phyloP scores from a whole-genome alignment of 306 rosid genomes.

The Begonia peltatifolia region DNA sequence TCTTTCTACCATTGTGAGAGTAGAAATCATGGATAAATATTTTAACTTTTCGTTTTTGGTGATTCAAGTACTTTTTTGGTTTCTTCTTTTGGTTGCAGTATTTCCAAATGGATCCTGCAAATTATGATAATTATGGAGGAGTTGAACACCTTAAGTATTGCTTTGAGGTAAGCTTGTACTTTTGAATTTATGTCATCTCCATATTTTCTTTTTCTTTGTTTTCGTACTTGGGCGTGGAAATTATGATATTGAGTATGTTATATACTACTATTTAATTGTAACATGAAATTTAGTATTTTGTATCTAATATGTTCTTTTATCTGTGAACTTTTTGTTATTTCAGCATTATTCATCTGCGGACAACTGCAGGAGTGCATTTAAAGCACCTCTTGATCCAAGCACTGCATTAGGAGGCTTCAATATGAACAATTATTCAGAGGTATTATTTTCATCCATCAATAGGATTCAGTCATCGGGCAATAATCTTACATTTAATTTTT shows the following conservation, averaged over 20 bases:
- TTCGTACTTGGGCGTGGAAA: too few relatives aligned
- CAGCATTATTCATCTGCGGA: slow-evolving; percentile 97
- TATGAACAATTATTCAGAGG: slow-evolving; percentile 75
- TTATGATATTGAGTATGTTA: too few relatives aligned
- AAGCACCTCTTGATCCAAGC: slow-evolving; percentile 95
- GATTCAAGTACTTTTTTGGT: not conserved
- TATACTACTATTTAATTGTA: too few relatives aligned
- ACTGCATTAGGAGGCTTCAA: slow-evolving; percentile 92
- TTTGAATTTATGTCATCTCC: too few relatives aligned
- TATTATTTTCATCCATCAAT: slow-evolving; percentile 14
- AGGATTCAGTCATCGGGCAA: slow-evolving; percentile 4
- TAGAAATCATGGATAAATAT: not conserved
- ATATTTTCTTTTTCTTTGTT: too few relatives aligned
- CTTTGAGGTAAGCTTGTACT: slow-evolving; percentile 52
- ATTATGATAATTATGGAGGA: slow-evolving; percentile 70
- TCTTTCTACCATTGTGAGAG: too few relatives aligned
- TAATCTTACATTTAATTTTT: slow-evolving; percentile 23
- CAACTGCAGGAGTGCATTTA: slow-evolving; percentile 79
- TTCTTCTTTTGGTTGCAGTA: slow-evolving; percentile 37
- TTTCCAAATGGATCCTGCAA: slow-evolving; percentile 78
- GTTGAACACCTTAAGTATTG: slow-evolving; percentile 83
- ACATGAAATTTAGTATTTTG: too few relatives aligned
- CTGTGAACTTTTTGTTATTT: slow-evolving; percentile 14
- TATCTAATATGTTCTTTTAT: not conserved
- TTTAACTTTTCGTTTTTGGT: not conserved